Conservation (phyloP, 1,139 yeast species). For the Pneumocystis sp. region DNA sequence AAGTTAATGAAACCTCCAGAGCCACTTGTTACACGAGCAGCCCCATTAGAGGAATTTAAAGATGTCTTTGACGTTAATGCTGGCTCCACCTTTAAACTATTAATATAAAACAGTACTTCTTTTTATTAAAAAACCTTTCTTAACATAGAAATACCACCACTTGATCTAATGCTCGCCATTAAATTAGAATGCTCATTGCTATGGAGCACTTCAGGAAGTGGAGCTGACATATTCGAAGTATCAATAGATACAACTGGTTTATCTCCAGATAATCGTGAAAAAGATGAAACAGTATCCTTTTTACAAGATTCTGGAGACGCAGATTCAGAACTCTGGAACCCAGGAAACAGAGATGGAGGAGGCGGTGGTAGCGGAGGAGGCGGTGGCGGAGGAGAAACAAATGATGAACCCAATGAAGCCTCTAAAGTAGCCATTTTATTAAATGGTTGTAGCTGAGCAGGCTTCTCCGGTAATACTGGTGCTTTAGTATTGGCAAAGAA, state of each 20-base stretch:
- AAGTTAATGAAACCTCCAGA: conserved; percentile 42
- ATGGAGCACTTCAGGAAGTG: conserved; percentile 13
- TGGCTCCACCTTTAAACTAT: conserved; percentile 13
- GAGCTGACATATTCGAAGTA: conserved; percentile 18
- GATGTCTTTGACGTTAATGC: conserved; percentile 1
- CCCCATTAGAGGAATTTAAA: background rate
- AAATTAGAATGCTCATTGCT: conserved; percentile 61
- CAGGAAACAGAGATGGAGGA: conserved; percentile 26
- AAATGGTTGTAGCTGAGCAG: background rate
- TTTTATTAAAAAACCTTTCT: conserved; percentile 34
- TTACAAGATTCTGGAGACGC: conserved; percentile 18
- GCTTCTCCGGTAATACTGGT: background rate
- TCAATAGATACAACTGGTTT: conserved; percentile 25
- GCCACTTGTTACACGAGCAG: conserved; percentile 24
- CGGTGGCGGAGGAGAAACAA: conserved; percentile 22
- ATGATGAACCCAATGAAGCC: conserved; percentile 21
- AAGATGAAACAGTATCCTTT: conserved; percentile 18
- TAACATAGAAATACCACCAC: conserved; percentile 57
- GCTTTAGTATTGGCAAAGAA: background rate
- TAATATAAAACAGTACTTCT: background rate
- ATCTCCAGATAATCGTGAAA: conserved; percentile 25
- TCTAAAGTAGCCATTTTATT: conserved; percentile 3
- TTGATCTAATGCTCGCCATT: conserved; percentile 69
- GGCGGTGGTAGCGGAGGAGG: conserved; percentile 25
- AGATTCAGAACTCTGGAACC: conserved; percentile 6